Percentiles rank a stretch among this genome's conserved stretches.
Conservation (phyloP, 257 asterid species). For the Gentiana dahurica region DNA sequence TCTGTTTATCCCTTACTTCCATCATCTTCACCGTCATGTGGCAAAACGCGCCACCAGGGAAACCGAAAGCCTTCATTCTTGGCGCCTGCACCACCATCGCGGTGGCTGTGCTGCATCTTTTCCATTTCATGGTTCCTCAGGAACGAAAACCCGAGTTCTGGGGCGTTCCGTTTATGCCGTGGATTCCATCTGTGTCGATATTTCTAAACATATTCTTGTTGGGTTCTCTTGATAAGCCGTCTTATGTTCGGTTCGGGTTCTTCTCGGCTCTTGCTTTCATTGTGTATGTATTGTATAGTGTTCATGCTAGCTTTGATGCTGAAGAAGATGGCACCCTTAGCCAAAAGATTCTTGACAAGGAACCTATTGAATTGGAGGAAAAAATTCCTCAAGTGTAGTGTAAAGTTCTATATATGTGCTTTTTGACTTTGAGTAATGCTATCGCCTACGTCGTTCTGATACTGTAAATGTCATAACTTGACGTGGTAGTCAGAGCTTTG, state of each 20-base stretch:
- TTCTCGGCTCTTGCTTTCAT: conserved; percentile 54
- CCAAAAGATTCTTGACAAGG: conserved; percentile 44
- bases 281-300: conserved; percentile 64
- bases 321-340: conserved; percentile 55
- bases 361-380: conserved; percentile 41
- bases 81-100: conserved; percentile 52
- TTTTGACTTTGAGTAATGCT: too few relatives aligned
- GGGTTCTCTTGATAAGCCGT: conserved; percentile 56
- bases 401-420: background rate
- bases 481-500: too few relatives aligned
- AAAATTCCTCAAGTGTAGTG: conserved; percentile 31
- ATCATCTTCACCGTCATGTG: conserved; percentile 56
- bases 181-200: conserved; percentile 85
- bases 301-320: conserved; percentile 91
- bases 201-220: conserved; percentile 77
- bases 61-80: conserved; percentile 49
- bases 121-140: conserved; percentile 59
- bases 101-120: conserved; percentile 38
- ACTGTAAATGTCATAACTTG: too few relatives aligned
- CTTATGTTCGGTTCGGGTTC: conserved; percentile 69
- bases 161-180: conserved; percentile 98
- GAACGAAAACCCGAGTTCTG: conserved; percentile 73
- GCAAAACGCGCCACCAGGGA: conserved; percentile 58
- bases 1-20: conserved; percentile 50
- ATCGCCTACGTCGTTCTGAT: too few relatives aligned